Conservation (phyloP, 371 early-diverging fungal species). For the Saksenaea vasiformis region DNA sequence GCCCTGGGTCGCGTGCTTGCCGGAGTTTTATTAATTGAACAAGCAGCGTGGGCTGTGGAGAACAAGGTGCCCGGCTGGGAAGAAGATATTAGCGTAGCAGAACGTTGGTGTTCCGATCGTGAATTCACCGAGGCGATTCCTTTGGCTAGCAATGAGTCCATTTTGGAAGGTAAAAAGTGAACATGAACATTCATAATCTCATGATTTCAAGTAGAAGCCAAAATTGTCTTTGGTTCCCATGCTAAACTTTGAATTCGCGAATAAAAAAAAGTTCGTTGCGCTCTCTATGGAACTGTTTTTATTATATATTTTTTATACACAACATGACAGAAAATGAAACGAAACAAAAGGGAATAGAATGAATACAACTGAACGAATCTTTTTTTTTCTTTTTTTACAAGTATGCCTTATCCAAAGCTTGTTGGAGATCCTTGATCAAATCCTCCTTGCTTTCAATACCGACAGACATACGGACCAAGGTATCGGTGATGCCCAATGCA, state of each 20-base stretch:
- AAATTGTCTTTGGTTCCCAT: conserved; percentile 36
- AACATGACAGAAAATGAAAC: not conserved
- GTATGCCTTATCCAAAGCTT: conserved; percentile 57
- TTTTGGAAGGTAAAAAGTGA: conserved; percentile 12
- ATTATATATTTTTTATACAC: conserved; percentile 3
- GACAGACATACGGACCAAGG: conserved; percentile 77
- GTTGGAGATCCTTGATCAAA: conserved; percentile 67
- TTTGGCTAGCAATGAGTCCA: not conserved
- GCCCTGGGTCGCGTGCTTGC: conserved; percentile 52
- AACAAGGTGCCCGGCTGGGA: conserved; percentile 24
- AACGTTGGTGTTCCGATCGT: conserved; percentile 27
- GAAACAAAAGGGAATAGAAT: not conserved
- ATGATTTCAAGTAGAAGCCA: conserved; percentile 25
- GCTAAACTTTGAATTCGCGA: conserved; percentile 29
- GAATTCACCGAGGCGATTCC: conserved; percentile 20
- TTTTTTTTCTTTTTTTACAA: conserved; percentile 9
- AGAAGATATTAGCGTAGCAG: conserved; percentile 24
- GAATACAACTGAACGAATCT: too few species aligned
- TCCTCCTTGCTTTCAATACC: conserved; percentile 87
- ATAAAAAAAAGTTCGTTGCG: not conserved
- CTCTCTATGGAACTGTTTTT: not conserved
- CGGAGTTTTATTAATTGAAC: conserved; percentile 51
- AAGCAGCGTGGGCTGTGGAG: conserved; percentile 48
- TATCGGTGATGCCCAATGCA: conserved; percentile 81
- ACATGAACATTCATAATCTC: not conserved